These are phyloP conservation scores for Rhodosporidiobolus sp. DNA, from an alignment of 768 basidiomycete species.

Conservation along the genomic window DNA sequence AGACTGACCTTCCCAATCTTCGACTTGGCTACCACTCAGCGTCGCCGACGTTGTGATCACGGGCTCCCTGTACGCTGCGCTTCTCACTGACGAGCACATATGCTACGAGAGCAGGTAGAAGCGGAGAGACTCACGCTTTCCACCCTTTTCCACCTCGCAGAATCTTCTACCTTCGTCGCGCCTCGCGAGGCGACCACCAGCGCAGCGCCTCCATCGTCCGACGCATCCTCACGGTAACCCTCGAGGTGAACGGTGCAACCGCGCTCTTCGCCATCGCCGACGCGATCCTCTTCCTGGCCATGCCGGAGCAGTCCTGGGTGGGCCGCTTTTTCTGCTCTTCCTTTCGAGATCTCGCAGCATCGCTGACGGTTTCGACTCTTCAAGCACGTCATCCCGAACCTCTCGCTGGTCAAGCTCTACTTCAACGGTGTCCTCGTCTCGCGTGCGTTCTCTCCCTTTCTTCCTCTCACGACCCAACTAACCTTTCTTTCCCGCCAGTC, in stretches of 20 bases:
- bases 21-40: neutral
- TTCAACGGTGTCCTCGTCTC: conserved; percentile 52
- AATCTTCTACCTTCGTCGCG: neutral
- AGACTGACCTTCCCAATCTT: no score
- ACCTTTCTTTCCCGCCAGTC: no score
- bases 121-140: neutral
- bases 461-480: neutral
- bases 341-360: neutral
- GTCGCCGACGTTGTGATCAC: conserved; percentile 32
- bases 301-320: neutral
- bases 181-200: neutral
- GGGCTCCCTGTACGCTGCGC: conserved; percentile 3
- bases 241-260: conserved; percentile 22
- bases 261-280: conserved; percentile 18
- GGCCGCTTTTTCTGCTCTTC: neutral
- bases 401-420: conserved; percentile 50
- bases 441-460: conserved; percentile 19
- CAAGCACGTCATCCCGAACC: conserved; percentile 29
- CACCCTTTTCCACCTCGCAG: neutral
- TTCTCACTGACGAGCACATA: no score
- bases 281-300: conserved; percentile 10
- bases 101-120: no score
- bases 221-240: neutral
- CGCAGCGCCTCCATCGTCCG: neutral
- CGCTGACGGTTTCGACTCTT: no score